Evolutionary conservation across 1,284 basidiomycete genomes (phyloP).

Genomic region (Leccinum huronense): DNA sequence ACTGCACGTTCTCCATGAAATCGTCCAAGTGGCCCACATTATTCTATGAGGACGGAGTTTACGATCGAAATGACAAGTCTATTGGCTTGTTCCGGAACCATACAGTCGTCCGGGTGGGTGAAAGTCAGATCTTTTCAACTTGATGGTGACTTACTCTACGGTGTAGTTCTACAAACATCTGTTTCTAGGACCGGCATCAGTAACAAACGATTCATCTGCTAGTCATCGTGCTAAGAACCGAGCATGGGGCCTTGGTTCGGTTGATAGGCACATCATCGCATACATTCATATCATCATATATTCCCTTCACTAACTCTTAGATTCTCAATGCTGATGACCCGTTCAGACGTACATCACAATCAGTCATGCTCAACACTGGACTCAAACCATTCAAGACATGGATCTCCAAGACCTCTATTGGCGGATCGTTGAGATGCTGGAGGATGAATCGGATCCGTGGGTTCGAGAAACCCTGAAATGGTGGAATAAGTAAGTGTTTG

Average conservation of each 20-base stretch:
- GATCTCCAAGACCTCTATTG: slow-evolving; percentile 10
- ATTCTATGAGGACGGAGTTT: slow-evolving; percentile 4
- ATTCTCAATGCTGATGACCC: neutral
- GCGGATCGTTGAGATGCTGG: slow-evolving; percentile 7
- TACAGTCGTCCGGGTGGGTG: neutral
- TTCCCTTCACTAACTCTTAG: neutral
- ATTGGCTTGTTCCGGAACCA: slow-evolving; percentile 1
- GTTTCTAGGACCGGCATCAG: neutral
- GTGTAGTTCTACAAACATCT: slow-evolving; percentile 8
- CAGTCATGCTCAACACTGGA: slow-evolving; percentile 9
- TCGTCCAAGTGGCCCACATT: slow-evolving; percentile 1
- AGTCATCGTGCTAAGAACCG: slow-evolving; percentile 5
- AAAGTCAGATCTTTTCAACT: neutral
- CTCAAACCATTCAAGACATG: neutral
- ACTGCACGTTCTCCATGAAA: neutral
- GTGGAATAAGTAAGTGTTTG: slow-evolving; percentile 9
- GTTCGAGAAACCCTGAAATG: slow-evolving; percentile 3
- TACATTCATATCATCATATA: slow-evolving; percentile 10
- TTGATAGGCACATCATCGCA: slow-evolving; percentile 3
- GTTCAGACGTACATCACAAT: slow-evolving; percentile 5
- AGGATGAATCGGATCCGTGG: slow-evolving; percentile 7
- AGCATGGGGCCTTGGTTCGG: neutral
- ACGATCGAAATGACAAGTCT: neutral
- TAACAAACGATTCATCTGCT: neutral
- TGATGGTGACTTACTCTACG: neutral